These are phyloP conservation scores for Fusarium illudens DNA, from an alignment of 2,329 filamentous ascomycete genomes.

Conservation along the genomic window DNA sequence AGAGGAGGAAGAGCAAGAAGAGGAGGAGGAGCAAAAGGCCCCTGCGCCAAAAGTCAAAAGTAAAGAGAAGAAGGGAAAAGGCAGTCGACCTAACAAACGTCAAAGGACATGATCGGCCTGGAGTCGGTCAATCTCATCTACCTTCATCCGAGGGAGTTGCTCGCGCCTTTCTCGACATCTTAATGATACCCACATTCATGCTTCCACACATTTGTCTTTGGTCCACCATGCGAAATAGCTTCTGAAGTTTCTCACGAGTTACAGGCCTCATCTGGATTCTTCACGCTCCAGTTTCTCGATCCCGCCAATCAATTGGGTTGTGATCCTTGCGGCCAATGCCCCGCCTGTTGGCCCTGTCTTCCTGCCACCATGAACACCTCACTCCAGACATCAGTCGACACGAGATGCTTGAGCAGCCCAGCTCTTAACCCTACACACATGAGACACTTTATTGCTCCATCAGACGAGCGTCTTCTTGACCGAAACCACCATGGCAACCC, in stretches of 20 bases:
- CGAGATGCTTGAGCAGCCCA: background rate
- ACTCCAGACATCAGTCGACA: background rate
- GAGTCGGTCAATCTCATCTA: constrained; percentile 20
- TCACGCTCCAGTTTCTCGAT: background rate
- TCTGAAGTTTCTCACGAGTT: background rate
- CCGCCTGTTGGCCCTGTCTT: background rate
- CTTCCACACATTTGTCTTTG: background rate
- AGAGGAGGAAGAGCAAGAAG: constrained; percentile 24
- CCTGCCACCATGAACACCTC: background rate
- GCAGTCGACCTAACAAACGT: constrained; percentile 39
- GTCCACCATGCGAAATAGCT: background rate
- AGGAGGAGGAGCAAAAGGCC: constrained; percentile 38
- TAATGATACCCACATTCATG: constrained; percentile 41
- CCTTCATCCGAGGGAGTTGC: constrained; percentile 30
- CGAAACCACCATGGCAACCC: background rate
- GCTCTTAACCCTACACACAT: background rate
- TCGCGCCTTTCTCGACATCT: constrained; percentile 23
- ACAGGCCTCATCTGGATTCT: background rate
- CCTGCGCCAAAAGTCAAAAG: constrained; percentile 13
- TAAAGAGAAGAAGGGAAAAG: constrained; percentile 33
- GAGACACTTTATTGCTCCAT: background rate
- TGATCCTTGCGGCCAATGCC: background rate
- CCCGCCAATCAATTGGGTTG: background rate
- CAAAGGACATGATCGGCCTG: constrained; percentile 36
- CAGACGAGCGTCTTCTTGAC: background rate